Evolutionary conservation across 495 filamentous ascomycete species (phyloP).

Genomic region (Podospora anserina): DNA sequence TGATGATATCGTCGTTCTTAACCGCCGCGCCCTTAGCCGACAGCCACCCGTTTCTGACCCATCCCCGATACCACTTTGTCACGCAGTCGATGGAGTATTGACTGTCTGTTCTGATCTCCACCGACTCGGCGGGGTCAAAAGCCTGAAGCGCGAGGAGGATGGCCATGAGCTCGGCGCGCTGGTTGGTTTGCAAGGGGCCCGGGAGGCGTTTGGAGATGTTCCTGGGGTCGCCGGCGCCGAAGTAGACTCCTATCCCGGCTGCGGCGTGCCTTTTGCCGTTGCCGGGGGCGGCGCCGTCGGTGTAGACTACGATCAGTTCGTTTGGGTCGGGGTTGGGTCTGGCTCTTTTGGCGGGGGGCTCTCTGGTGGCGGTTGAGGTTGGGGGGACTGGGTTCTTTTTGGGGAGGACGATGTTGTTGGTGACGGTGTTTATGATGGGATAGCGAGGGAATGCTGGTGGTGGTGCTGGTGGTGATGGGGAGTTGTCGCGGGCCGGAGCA

Average conservation of each 20-base stretch:
- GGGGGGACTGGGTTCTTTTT: too few species aligned
- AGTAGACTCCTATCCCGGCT: constrained; percentile 87
- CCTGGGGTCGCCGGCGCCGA: constrained; percentile 63
- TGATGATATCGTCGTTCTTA: constrained; percentile 79
- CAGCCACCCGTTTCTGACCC: constrained; percentile 77
- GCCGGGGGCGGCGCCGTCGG: constrained; percentile 76
- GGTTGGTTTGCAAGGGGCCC: constrained; percentile 81
- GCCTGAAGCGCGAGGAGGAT: constrained; percentile 79
- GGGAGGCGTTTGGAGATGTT: constrained; percentile 83
- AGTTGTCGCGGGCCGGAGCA: too few species aligned
- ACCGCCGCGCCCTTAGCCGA: constrained; percentile 67
- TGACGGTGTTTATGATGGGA: too few species aligned
- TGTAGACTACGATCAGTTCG: constrained; percentile 61
- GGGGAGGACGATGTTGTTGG: too few species aligned
- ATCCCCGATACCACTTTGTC: constrained; percentile 76
- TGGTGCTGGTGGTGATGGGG: too few species aligned
- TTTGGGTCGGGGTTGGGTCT: too few species aligned
- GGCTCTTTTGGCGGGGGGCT: too few species aligned
- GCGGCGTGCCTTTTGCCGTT: constrained; percentile 71
- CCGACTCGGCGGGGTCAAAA: constrained; percentile 42
- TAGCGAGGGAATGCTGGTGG: too few species aligned
- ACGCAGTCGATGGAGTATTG: constrained; percentile 86
- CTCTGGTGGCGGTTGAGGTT: too few species aligned
- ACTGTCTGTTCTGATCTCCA: constrained; percentile 77
- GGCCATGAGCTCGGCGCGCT: constrained; percentile 89